Base-by-base conservation (phyloP, 306 rosid species). In the Cicer cuneatum region DNA sequence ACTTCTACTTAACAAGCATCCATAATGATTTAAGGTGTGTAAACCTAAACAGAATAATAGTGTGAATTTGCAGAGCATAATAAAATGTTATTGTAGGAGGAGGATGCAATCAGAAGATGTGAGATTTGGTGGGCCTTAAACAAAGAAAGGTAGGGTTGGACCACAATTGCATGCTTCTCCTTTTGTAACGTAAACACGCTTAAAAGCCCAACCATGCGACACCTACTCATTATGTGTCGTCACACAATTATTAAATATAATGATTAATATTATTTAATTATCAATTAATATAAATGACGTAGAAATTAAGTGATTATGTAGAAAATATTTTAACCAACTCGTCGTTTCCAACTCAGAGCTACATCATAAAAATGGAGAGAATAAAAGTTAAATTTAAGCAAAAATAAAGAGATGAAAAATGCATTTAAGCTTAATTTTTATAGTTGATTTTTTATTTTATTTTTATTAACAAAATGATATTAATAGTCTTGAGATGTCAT, bases 151-250 rank as follows among this genome's bases (percentile, higher is more conserved):
- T 4, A 1, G 14, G 14, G 14, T 54, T 76, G 76, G 81, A 78
- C 56, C 81, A 69, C 62, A 49, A 42, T 39, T 78, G 59, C 54
- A 46, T 48, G 82, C 72, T 65, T 21, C 40, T 9, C 38, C 70
- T 42, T 63, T 64, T 37, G 72, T 24, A 66, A 47, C 53, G 56
- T 2, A 62, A 81, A 62, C 51, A 52, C 35, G n/a, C 33, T 46
- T 51, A 21, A 68, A 47, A 56, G 57, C 56, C 66, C 61, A 82
- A 72, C 73, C 61, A 71, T 14, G 71, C 68, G 69, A 87, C 91
- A 78, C 81, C 19, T 62, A 83, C 84, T 85, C 66, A 83, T 85
- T 75, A 67, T 65, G 71, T 74, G 76, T 76, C 74, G 49, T 51
- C 42, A 5, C 21, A 0, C 13, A 68, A 8, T 75, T 24, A 24